These are phyloP conservation scores for Amylocystis lapponica DNA, from an alignment of 768 basidiomycete species.

Conservation along the genomic window DNA sequence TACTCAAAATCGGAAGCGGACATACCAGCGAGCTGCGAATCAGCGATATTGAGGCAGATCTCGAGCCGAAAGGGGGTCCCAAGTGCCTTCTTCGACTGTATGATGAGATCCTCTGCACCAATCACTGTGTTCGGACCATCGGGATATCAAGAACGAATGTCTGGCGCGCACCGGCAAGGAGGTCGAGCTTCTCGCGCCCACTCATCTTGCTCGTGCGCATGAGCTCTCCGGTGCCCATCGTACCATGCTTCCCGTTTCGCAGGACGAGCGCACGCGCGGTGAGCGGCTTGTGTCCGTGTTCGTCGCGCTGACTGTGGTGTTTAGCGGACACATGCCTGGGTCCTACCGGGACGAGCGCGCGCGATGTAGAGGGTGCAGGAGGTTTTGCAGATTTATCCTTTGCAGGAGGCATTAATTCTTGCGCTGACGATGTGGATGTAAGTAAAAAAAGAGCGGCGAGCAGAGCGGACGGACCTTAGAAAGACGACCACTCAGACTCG, in stretches of 20 bases:
- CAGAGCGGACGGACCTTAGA: no score
- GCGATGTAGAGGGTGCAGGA: constrained; percentile 17
- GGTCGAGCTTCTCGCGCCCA: constrained; percentile 76
- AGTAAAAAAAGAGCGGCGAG: no score
- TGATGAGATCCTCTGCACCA: constrained; percentile 58
- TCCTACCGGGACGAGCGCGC: constrained; percentile 46
- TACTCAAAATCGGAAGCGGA: neutral
- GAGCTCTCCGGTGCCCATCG: constrained; percentile 66
- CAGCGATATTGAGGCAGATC: constrained; percentile 58
- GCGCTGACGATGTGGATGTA: no score
- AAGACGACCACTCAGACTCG: no score
- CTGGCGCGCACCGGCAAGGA: constrained; percentile 60
- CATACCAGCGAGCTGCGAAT: constrained; percentile 69
- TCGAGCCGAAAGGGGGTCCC: constrained; percentile 61
- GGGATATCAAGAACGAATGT: neutral
- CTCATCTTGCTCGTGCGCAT: constrained; percentile 52
- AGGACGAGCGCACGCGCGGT: constrained; percentile 70
- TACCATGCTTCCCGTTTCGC: constrained; percentile 70
- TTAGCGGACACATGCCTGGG: constrained; percentile 41
- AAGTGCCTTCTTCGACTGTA: constrained; percentile 52
- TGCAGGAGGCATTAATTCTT: constrained; percentile 23
- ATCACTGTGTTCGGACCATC: neutral
- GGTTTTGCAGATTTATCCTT: constrained; percentile 5
- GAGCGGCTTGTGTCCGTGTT: constrained; percentile 49
- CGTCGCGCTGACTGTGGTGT: constrained; percentile 36